Conservation (phyloP, 345 rosid genomes). For the Salix exigua region DNA sequence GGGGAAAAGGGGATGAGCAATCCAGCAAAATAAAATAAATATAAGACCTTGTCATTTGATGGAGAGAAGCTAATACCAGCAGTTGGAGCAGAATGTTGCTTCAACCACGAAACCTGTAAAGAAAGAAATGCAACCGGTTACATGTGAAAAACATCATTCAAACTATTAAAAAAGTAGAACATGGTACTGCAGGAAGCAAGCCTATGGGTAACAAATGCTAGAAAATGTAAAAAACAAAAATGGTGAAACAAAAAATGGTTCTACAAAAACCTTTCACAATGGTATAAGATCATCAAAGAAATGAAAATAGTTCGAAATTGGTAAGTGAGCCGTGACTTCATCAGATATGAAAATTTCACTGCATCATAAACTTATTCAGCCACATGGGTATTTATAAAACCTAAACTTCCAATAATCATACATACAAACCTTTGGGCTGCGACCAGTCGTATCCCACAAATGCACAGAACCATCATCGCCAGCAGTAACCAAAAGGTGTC, state of each 20-base stretch:
- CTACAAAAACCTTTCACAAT: background rate
- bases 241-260: background rate
- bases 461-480: slow-evolving; percentile 98
- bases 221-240: background rate
- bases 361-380: background rate
- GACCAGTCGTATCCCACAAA: slow-evolving; percentile 96
- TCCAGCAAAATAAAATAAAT: slow-evolving; percentile 9
- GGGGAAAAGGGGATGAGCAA: background rate
- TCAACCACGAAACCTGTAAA: slow-evolving; percentile 83
- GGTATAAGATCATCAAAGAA: background rate
- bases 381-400: background rate
- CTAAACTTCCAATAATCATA: background rate
- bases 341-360: background rate
- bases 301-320: background rate
- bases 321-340: background rate
- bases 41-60: slow-evolving; percentile 81
- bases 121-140: slow-evolving; percentile 14
- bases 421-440: slow-evolving; percentile 71
- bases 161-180: background rate
- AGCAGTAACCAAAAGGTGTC: slow-evolving; percentile 90
- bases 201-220: background rate
- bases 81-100: slow-evolving; percentile 95
- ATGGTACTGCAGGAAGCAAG: background rate
- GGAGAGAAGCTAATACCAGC: slow-evolving; percentile 96
- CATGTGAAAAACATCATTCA: background rate